Evolutionary conservation across 1,139 yeast genomes (phyloP), one percentile per base, ranked within the genome.

Genomic region (Barnettozyma hawaiiensis): DNA sequence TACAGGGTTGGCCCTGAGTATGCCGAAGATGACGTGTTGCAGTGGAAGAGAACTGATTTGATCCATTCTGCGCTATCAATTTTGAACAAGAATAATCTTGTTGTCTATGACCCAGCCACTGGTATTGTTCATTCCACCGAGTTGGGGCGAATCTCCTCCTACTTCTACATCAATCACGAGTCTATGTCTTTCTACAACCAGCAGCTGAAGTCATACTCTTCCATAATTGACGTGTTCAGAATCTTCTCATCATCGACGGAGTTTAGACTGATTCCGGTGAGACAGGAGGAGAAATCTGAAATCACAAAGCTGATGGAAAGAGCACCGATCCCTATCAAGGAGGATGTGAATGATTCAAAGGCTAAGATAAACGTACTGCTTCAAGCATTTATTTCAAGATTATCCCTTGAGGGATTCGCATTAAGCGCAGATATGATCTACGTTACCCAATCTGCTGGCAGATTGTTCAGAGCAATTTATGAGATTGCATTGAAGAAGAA

Each of bases 401-500:
- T 90, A 32, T 66, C 71, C 10, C 67, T 94, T 14, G 95, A 85
- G 3, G 98, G 97, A 1, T 86, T 86, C 67, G 97, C 97, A 0
- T 65, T 94, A 46, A 78, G 84, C 72, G 81, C 97, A 0, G 99
- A 94, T 65, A 89, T 90, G 97, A 74, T 86, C 4, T 92, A 86
- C 57, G 78, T 94, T 33, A 85, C 94, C 0, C 98, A 92, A 60
- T 86, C 95, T 31, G 97, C 97, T 1, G 95, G 95, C 7, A 75
- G 99, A 59, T 64, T 94, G 34, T 68, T 90, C 42, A 67, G 97
- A 42, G 97, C 98, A 0, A 75, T 94, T 50, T 81, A 76, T 58
- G 97, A 92, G 58, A 77, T 92, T 21, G 75, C 87, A 9, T 55
- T 86, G 37, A 69, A 73, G 41, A 85, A 81, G 52, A 75, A 75